These are phyloP conservation scores for Fomitopsis betulina DNA, from an alignment of 1,284 basidiomycete genomes.

Conservation along the genomic window DNA sequence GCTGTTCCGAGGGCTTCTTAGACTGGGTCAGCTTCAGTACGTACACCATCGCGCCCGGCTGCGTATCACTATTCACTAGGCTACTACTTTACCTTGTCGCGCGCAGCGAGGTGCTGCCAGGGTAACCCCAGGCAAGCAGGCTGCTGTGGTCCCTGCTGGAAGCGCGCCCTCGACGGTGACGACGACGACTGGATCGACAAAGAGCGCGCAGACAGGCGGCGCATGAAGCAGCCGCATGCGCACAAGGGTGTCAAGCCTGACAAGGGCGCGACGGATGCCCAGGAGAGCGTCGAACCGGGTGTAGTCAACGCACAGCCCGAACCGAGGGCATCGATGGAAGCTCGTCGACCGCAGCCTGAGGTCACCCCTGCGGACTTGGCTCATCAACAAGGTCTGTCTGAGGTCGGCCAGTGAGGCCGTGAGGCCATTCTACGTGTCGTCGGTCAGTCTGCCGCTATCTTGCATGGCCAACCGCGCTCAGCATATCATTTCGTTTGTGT, in stretches of 20 bases:
- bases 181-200: not conserved
- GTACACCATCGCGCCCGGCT: not conserved
- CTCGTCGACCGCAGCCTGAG: not conserved
- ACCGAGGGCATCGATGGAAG: not conserved
- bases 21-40: conserved; percentile 3
- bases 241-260: not conserved
- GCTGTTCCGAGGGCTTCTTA: not conserved
- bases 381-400: too few relatives aligned
- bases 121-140: not conserved
- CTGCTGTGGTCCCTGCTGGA: conserved; percentile 3
- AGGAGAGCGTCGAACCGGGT: too few relatives aligned
- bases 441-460: too few relatives aligned
- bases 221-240: not conserved
- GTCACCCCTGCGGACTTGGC: not conserved
- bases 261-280: too few relatives aligned
- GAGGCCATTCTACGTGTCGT: too few relatives aligned
- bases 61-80: not conserved
- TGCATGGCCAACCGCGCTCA: too few relatives aligned
- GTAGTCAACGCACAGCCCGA: not conserved
- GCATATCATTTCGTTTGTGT: too few relatives aligned
- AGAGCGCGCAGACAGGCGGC: not conserved
- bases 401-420: too few relatives aligned
- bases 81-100: not conserved
- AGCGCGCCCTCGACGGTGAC: conserved; percentile 2
- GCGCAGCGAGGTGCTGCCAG: not conserved